Base-by-base conservation (phyloP, 192 early-diverging fungal genomes). In the Coemansia asiatica region DNA sequence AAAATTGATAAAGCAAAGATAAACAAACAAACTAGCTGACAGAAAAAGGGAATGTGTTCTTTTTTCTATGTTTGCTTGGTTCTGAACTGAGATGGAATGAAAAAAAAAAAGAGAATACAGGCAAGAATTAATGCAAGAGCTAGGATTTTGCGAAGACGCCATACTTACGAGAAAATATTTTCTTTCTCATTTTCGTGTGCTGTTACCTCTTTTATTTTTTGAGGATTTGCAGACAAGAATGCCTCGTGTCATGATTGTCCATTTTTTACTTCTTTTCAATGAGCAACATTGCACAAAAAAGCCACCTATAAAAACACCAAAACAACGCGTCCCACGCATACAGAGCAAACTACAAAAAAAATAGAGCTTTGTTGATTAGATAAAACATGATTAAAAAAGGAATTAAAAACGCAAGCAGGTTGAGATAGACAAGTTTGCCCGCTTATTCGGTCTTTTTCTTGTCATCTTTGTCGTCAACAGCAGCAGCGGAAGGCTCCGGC, bases 401-500 rank as follows among this genome's bases (percentile, higher is more conserved):
- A 44, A 10, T 16, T 44, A 49, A 4, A 19, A 3, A 19, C 48
- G 8, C 48, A 49, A 44, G 40, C 48, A 50, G 22, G 18, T 21
- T 6, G 4, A 6, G 8, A 18, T 10, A 54, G 9, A 23, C 51
- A 15, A 6, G 25, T 15, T 26, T 8, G 13, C 51, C 22, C 23
- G 26, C 35, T 54, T 56, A 66, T 16, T 69, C 67, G 36, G 38
- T 49, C 54, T 67, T 68, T 48, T 60, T 15, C 29, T 67, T 67
- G 13, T 25, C 2, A 26, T 56, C 36, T 22, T 59, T 59, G 35
- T 31, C 59, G 6, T 60, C 61, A 21, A 31, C 16, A 15, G 2
- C 61, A 33, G 15, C 35, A 21, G 53, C 51, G 15, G 50, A 8
- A 13, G 13, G 21, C 18, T 49, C 22, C 3, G 12, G 12, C 2